These are phyloP conservation scores for Apiospora saccharicola DNA, from an alignment of 2,329 filamentous ascomycete genomes.

Conservation along the genomic window DNA sequence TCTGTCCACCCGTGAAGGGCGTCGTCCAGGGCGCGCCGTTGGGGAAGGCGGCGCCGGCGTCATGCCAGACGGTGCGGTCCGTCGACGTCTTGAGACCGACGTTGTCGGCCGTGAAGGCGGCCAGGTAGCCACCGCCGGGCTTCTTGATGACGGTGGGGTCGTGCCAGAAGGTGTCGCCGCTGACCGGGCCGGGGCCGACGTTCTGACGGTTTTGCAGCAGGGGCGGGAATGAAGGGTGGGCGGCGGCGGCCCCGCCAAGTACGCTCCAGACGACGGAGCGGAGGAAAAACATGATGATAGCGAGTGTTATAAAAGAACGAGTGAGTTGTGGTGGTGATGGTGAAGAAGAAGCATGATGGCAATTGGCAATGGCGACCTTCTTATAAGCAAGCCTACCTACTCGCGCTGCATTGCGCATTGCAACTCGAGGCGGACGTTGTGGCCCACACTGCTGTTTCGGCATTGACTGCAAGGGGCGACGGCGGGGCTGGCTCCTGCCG, in stretches of 20 bases:
- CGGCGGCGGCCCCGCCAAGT: not conserved
- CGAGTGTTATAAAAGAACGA: not conserved
- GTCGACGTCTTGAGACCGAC: constrained; percentile 13
- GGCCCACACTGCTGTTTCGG: no score
- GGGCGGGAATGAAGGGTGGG: not conserved
- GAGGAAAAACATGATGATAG: not conserved
- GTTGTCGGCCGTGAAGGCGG: constrained; percentile 22
- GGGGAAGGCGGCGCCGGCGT: constrained; percentile 22
- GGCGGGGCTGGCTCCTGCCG: no score
- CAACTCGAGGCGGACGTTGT: no score
- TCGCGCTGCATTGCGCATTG: no score
- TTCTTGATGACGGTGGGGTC: constrained; percentile 19
- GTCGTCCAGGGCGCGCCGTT: constrained; percentile 18
- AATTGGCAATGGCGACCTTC: not conserved
- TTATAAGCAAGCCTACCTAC: not conserved
- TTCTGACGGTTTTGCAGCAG: not conserved
- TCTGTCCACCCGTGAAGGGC: constrained; percentile 3
- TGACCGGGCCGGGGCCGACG: not conserved
- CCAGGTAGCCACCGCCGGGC: constrained; percentile 18
- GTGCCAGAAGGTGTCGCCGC: constrained; percentile 24
- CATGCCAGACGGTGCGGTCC: constrained; percentile 19
- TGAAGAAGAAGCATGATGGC: not conserved
- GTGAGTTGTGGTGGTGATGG: not conserved
- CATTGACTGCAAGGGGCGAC: no score
- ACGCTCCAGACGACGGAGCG: not conserved